Evolutionary conservation across 169 alveolate genomes (phyloP).

Genomic region (Perkinsus marinus): DNA sequence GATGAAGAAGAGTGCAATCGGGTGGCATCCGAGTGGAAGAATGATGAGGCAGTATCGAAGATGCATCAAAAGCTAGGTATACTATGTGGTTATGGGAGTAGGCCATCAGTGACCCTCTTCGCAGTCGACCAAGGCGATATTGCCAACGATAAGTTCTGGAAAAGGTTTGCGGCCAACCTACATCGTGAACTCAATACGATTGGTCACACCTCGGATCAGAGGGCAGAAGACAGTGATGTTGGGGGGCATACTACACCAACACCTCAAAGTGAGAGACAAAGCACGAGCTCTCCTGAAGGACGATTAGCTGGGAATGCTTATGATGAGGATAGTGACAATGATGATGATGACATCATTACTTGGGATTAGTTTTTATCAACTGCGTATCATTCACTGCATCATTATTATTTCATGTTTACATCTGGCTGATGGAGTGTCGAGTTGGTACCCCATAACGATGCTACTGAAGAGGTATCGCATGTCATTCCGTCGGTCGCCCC

Average conservation of each 20-base stretch:
- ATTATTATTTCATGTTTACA: not conserved
- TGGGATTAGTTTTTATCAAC: not conserved
- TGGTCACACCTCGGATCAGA: not conserved
- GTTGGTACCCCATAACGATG: not conserved
- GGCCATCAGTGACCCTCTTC: not conserved
- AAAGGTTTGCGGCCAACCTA: not conserved
- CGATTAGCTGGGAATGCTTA: not conserved
- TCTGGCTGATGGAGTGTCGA: not conserved
- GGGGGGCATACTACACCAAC: not conserved
- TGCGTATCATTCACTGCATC: not conserved
- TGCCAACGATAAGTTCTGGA: not conserved
- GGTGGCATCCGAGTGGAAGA: not conserved
- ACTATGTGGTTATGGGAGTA: not conserved
- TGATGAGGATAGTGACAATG: not conserved
- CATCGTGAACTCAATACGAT: not conserved
- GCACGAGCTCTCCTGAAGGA: not conserved
- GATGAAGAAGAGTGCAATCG: not conserved
- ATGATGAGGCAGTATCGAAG: not conserved
- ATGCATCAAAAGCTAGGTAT: not conserved
- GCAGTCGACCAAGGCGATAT: not conserved
- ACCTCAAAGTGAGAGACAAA: not conserved
- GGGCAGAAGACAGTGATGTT: not conserved
- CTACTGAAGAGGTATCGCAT: not conserved
- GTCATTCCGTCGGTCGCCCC: not conserved
- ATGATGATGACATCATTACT: not conserved